Percentiles rank a stretch among this genome's conserved stretches.
Conservation (phyloP, 225 moss, liverwort and hornwort genomes). For the Climacium dendroides region DNA sequence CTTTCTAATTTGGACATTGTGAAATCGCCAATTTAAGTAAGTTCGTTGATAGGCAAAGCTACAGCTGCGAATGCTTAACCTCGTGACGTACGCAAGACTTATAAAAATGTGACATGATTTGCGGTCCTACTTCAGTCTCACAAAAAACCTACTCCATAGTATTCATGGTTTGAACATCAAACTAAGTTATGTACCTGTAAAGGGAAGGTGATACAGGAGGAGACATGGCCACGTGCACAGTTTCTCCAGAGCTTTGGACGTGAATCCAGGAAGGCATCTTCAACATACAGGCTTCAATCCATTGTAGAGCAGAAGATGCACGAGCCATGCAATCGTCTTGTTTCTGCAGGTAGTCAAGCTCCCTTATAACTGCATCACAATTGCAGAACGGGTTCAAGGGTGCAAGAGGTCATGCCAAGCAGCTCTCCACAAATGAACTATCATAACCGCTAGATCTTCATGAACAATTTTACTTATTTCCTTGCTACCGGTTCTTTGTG, state of each 20-base stretch:
- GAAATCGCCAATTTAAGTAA: background rate
- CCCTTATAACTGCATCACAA: conserved; percentile 59
- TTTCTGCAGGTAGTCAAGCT: conserved; percentile 59
- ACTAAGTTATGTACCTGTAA: background rate
- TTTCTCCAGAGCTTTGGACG: conserved; percentile 74
- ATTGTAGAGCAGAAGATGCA: conserved; percentile 47
- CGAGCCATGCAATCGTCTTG: conserved; percentile 9
- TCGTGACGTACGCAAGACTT: background rate
- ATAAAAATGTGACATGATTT: background rate
- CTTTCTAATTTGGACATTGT: background rate
- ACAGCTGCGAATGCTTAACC: background rate
- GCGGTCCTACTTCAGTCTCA: background rate
- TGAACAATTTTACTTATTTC: background rate
- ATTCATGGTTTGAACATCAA: background rate
- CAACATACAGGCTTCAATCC: conserved; percentile 76
- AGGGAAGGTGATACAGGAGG: conserved; percentile 54
- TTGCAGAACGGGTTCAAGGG: background rate
- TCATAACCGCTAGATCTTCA: background rate
- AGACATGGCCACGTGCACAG: conserved; percentile 39
- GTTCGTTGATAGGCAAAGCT: background rate
- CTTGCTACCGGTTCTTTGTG: background rate
- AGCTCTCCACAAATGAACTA: background rate
- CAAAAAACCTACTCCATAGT: background rate
- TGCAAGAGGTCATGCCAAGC: background rate
- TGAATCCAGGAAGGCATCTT: conserved; percentile 67